Evolutionary conservation across 1,284 basidiomycete species (phyloP), one percentile per base, ranked within the genome.

Genomic region (Caloboletus firmus): DNA sequence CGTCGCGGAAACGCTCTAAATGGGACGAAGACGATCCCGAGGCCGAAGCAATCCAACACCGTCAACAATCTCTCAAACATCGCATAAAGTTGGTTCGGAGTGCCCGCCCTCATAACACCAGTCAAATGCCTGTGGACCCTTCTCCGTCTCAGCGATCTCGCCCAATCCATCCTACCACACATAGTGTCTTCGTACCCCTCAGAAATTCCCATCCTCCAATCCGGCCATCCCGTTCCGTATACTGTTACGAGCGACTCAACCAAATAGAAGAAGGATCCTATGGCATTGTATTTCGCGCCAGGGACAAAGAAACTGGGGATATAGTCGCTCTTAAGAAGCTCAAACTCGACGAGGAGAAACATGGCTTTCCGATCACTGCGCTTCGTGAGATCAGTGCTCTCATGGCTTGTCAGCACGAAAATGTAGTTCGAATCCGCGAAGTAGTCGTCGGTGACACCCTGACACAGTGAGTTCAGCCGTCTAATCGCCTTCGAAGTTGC

Each of bases 211-310:
- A 96, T 68, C 93, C 92, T 22, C 77, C 85, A 0, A 81, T 96
- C 35, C 70, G 80, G 32, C 84, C 92, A 0, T 95, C 95, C 36
- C 85, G 95, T 20, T 95, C 93, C 4, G 95, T 97, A 5, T 95
- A 94, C 73, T 87, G 81, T 66, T 97, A 96, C 71, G 94, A 97
- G 65, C 79, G 92, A 13, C 79, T 99, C 36, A 99, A 99, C 72
- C 93, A 98, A 64, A 99, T 99, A 65, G 97, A 99, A 74, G 97
- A 99, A 75, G 97, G 97, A 1, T 95, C 95, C 0, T 99, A 99
- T 67, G 97, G 97, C 17, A 86, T 99, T 41, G 97, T 99, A 13
- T 99, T 95, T 64, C 88, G 97, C 20, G 97, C 97, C 8, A 81
- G 86, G 59, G 95, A 98, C 74, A 96, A 93, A 69, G 81, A 91